These are phyloP conservation scores for Raphanus sativus DNA, from an alignment of 345 rosid genomes.

Conservation along the genomic window DNA sequence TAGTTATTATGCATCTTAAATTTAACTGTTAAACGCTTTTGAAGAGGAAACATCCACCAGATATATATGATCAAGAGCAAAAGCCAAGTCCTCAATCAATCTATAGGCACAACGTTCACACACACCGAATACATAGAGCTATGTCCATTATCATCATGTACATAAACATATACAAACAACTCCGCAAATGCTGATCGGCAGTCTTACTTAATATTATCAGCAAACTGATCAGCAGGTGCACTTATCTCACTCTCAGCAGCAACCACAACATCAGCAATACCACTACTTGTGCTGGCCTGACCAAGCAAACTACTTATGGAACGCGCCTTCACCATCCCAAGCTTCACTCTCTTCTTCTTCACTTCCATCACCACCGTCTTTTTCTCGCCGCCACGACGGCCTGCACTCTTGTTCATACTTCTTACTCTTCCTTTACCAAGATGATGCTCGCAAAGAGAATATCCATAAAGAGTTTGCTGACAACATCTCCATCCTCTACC, in stretches of 20 bases:
- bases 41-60: not conserved
- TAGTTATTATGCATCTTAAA: not conserved
- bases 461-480: conserved; percentile 88
- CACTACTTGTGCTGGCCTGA: conserved; percentile 38
- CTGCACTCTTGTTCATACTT: conserved; percentile 50
- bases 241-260: conserved; percentile 29
- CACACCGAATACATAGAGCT: conserved; percentile 16
- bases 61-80: conserved; percentile 1
- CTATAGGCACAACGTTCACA: conserved; percentile 4
- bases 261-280: not conserved
- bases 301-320: conserved; percentile 89
- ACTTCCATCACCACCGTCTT: conserved; percentile 11
- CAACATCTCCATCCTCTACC: conserved; percentile 99
- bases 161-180: conserved; percentile 14
- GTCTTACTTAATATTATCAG: conserved; percentile 25
- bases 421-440: conserved; percentile 91
- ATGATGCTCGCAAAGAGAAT: conserved; percentile 95
- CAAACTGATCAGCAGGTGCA: conserved; percentile 34
- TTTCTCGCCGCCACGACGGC: conserved; percentile 33
- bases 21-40: not conserved
- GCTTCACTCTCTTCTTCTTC: conserved; percentile 68
- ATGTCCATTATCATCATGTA: conserved; percentile 28
- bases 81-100: conserved; percentile 7
- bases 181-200: conserved; percentile 7
- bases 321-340: conserved; percentile 90